phyloP scores from a whole-genome alignment of 2,329 filamentous ascomycete species.

The Fusarium sp. region DNA sequence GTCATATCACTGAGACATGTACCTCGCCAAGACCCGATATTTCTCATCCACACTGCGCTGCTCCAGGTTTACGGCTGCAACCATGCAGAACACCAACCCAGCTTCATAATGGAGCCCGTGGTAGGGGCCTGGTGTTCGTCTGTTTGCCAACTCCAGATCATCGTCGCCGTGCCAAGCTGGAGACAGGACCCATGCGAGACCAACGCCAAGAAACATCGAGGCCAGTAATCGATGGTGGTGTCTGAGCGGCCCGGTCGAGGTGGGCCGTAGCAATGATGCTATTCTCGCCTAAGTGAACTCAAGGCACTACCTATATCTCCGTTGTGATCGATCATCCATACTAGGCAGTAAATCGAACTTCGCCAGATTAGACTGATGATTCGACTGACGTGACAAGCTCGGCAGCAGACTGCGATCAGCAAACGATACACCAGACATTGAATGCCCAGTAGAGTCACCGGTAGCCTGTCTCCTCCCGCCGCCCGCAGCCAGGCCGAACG shows the following conservation, averaged over 20 bases:
- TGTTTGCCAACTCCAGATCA: slow-evolving; percentile 20
- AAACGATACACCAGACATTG: slow-evolving; percentile 2
- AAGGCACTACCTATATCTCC: not conserved
- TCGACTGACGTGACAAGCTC: slow-evolving; percentile 2
- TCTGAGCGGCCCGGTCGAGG: slow-evolving; percentile 21
- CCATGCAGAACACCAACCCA: slow-evolving; percentile 35
- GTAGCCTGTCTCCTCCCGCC: slow-evolving; percentile 12
- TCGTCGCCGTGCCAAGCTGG: slow-evolving; percentile 11
- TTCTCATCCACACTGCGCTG: slow-evolving; percentile 23
- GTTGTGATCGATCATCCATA: not conserved
- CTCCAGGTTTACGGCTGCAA: slow-evolving; percentile 36
- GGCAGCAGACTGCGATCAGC: slow-evolving; percentile 1
- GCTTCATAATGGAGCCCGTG: slow-evolving; percentile 15
- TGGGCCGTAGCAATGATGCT: slow-evolving; percentile 16
- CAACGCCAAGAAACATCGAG: slow-evolving; percentile 30
- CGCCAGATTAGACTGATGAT: not conserved
- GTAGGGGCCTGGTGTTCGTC: slow-evolving; percentile 15
- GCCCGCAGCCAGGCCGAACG: slow-evolving; percentile 15
- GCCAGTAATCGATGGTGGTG: slow-evolving; percentile 27
- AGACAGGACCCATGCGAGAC: slow-evolving; percentile 15
- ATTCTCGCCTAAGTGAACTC: slow-evolving; percentile 3
- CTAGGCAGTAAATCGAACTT: slow-evolving; percentile 1
- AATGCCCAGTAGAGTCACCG: not conserved
- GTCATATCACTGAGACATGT: slow-evolving; percentile 39
- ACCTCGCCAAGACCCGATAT: slow-evolving; percentile 34